Percentiles rank a stretch among this genome's conserved stretches.
Conservation (phyloP, 2,329 filamentous ascomycete genomes). For the Calonectria hongkongensis region DNA sequence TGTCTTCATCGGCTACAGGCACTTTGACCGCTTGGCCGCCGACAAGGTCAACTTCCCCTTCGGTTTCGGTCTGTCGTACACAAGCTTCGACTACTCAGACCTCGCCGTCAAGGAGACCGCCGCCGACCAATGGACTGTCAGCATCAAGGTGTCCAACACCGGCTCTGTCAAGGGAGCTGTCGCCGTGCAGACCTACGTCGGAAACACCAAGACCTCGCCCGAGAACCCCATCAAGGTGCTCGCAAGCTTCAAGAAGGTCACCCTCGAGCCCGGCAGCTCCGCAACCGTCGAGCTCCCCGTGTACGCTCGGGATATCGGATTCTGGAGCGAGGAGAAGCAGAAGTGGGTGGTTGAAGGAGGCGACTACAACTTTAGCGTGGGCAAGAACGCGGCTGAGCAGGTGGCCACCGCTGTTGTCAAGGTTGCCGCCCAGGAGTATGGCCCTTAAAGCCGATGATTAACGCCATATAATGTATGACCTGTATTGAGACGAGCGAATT, state of each 20-base stretch:
- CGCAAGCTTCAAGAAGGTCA: conserved; percentile 53
- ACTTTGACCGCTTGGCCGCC: conserved; percentile 72
- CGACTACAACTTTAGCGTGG: conserved; percentile 25
- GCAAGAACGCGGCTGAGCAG: conserved; percentile 9
- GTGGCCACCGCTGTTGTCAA: conserved; percentile 13
- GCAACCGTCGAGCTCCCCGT: conserved; percentile 1
- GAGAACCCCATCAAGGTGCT: conserved; percentile 52
- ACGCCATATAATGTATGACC: conserved; percentile 6
- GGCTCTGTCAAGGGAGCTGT: conserved; percentile 68
- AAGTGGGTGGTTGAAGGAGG: conserved; percentile 19
- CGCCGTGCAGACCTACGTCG: conserved; percentile 74
- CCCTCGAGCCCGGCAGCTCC: conserved; percentile 20
- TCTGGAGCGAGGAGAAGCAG: conserved; percentile 17
- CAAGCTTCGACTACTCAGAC: conserved; percentile 56
- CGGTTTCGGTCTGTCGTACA: conserved; percentile 43
- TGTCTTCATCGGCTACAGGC: conserved; percentile 80
- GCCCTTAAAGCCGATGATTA: conserved; percentile 4
- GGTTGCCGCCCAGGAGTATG: conserved; percentile 17
- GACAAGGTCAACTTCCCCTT: conserved; percentile 43
- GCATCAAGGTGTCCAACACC: conserved; percentile 73
- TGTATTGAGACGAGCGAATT: conserved; percentile 16
- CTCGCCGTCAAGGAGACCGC: conserved; percentile 21
- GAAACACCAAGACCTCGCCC: conserved; percentile 30
- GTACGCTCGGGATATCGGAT: neutral
- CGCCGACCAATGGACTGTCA: conserved; percentile 55